Percentiles rank a stretch among this genome's conserved stretches.
Evolutionary conservation across 1,139 yeast genomes (phyloP).

Genomic region (Candida sojae): DNA sequence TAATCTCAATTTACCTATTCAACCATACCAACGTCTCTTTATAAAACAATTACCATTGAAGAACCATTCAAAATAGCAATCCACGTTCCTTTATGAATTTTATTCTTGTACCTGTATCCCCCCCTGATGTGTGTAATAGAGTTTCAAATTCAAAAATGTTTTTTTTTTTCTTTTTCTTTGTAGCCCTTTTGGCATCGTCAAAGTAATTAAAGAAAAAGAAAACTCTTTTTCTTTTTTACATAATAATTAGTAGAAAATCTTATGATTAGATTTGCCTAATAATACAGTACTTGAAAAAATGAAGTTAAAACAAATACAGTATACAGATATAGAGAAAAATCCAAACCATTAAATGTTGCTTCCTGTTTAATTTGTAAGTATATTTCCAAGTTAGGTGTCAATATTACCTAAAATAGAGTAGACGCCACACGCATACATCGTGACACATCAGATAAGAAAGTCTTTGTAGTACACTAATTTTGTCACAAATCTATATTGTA

Average conservation of each 20-base stretch:
- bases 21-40: neutral
- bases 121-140: neutral
- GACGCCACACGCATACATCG: too few relatives aligned
- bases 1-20: neutral
- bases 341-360: neutral
- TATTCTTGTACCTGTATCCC: too few relatives aligned
- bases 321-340: neutral
- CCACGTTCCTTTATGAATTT: neutral
- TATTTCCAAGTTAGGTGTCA: too few relatives aligned
- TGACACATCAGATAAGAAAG: too few relatives aligned
- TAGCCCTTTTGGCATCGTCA: neutral
- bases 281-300: neutral
- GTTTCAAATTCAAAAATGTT: slow-evolving; percentile 1
- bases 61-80: too few relatives aligned
- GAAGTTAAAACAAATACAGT: neutral
- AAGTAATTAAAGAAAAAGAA: neutral
- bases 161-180: neutral
- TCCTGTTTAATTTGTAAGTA: too few relatives aligned
- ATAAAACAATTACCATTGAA: too few relatives aligned
- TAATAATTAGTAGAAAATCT: neutral
- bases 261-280: neutral
- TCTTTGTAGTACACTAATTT: too few relatives aligned
- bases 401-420: too few relatives aligned
- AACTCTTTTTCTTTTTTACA: neutral
- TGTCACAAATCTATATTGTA: too few relatives aligned